Evolutionary conservation across 129 eudicot species (phyloP).

Genomic region (Lactuca saligna): DNA sequence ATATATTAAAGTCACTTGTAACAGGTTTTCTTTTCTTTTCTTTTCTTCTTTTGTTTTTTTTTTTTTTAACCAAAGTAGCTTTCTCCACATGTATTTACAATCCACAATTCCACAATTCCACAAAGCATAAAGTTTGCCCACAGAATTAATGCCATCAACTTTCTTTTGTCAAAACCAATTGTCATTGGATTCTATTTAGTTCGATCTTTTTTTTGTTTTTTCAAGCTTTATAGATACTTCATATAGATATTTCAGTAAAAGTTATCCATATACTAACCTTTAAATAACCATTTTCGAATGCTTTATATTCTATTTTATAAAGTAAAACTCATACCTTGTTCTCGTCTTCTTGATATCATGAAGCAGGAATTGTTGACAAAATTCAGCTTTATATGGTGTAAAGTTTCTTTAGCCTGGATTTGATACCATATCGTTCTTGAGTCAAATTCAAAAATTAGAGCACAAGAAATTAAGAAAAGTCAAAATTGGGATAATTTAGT

Average conservation of each 20-base stretch:
- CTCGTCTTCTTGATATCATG: conserved; percentile 6
- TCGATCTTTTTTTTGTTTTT: neutral
- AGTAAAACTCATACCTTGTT: conserved; percentile 1
- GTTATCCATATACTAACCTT: neutral
- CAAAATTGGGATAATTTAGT: neutral
- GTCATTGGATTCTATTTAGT: neutral
- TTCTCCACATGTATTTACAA: conserved; percentile 15
- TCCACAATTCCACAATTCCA: conserved; percentile 3
- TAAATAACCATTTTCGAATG: neutral
- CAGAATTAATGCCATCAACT: conserved; percentile 4
- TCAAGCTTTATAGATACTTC: neutral
- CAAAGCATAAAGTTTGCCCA: conserved; percentile 18
- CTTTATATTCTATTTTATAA: neutral
- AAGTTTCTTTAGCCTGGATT: conserved; percentile 12
- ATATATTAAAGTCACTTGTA: conserved; percentile 17
- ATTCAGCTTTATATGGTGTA: conserved; percentile 14
- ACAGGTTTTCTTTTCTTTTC: neutral
- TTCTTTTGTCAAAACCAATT: conserved; percentile 2
- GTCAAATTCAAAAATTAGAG: conserved; percentile 1
- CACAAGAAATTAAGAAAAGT: neutral
- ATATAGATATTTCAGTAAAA: neutral
- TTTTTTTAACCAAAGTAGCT: conserved; percentile 23
- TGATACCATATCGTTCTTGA: conserved; percentile 4
- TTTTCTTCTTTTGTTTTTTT: neutral
- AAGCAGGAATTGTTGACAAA: conserved; percentile 6